Evolutionary conservation across 306 rosid genomes (phyloP).

Genomic region (Lablab purpureus): DNA sequence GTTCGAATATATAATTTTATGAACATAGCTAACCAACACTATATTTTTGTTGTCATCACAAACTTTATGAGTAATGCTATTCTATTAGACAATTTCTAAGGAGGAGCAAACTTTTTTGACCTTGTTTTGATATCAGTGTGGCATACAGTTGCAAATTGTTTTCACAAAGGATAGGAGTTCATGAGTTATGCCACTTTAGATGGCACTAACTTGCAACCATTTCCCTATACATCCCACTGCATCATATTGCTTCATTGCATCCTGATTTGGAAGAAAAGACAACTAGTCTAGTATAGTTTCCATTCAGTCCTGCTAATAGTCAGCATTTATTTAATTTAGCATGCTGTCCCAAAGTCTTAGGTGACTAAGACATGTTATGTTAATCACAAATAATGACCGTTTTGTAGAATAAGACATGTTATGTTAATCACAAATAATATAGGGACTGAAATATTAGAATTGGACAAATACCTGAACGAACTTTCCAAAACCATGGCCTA

Average conservation of each 20-base stretch:
- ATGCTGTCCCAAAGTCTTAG: neutral
- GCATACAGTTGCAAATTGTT: neutral
- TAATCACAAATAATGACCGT: neutral
- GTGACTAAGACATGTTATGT: neutral
- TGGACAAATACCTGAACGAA: slow-evolving; percentile 79
- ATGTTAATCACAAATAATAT: neutral
- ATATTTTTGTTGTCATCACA: neutral
- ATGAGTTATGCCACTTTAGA: neutral
- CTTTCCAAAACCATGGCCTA: slow-evolving; percentile 85
- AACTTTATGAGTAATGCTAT: neutral
- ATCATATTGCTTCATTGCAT: neutral
- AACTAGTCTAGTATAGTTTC: neutral
- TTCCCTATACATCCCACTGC: neutral
- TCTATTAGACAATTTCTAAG: neutral
- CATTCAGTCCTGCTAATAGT: slow-evolving; percentile 4
- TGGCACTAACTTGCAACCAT: neutral
- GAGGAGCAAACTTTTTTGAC: neutral
- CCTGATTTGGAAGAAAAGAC: neutral
- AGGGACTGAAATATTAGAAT: slow-evolving; percentile 5
- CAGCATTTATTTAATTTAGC: neutral
- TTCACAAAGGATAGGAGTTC: neutral
- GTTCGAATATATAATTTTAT: neutral
- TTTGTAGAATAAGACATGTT: slow-evolving; percentile 1
- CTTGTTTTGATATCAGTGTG: neutral
- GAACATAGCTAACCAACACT: neutral